phyloP scores from a whole-genome alignment of 129 eudicot species.

The Lactuca sativa region DNA sequence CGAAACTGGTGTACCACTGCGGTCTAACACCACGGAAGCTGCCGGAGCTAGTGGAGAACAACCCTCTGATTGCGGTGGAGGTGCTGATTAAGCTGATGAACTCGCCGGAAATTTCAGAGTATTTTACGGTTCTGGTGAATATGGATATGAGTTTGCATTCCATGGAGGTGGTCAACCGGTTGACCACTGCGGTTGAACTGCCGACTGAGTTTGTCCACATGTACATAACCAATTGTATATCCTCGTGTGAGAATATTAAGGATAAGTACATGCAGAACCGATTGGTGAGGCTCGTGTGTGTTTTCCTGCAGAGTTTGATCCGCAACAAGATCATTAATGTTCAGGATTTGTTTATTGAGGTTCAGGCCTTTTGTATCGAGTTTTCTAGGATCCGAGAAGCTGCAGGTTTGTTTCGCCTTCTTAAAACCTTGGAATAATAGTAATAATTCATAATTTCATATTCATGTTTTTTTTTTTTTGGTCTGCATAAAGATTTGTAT shows the following conservation, averaged over 20 bases:
- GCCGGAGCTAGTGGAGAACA: constrained; percentile 94
- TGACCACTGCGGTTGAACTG: constrained; percentile 87
- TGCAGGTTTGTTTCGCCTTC: constrained; percentile 83
- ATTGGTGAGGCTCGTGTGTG: constrained; percentile 87
- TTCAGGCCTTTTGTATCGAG: constrained; percentile 94
- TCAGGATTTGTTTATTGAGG: constrained; percentile 88
- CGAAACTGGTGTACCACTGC: constrained; percentile 85
- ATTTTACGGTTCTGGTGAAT: constrained; percentile 82
- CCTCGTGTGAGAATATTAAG: constrained; percentile 86
- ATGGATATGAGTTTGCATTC: constrained; percentile 99
- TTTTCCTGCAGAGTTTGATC: constrained; percentile 84
- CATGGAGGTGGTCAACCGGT: constrained; percentile 99
- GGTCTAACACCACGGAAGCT: constrained; percentile 84
- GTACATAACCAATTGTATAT: constrained; percentile 92
- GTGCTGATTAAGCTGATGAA: constrained; percentile 79
- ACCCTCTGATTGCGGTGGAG: constrained; percentile 92
- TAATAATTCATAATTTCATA: too few relatives aligned
- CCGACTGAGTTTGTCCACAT: constrained; percentile 92
- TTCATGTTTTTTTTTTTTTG: neutral
- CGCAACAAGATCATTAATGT: constrained; percentile 91
- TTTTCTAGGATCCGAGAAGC: constrained; percentile 95
- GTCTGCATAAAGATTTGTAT: constrained; percentile 29
- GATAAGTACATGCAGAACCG: constrained; percentile 98
- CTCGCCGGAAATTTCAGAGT: constrained; percentile 83
- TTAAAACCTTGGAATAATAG: constrained; percentile 74